Base-by-base conservation (phyloP, 2,329 filamentous ascomycete genomes). In the Dryadomyces sulphureus region DNA sequence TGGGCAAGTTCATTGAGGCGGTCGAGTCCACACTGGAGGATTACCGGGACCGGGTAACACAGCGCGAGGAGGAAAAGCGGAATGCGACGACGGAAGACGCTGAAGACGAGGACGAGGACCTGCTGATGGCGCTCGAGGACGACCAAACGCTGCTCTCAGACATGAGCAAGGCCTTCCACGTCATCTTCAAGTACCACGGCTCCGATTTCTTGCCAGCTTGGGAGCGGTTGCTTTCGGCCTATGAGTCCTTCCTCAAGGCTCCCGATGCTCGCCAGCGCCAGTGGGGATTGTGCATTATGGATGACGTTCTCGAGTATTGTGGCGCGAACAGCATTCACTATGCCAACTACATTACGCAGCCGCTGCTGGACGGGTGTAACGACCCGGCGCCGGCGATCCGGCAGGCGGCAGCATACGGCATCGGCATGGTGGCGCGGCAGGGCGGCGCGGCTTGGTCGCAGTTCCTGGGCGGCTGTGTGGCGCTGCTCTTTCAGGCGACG, bases 121-220 rank as follows among this genome's bases (percentile, higher is more conserved):
- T 81, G 39, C 72, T 93, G 27, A 83, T 93, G 55, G 92, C 90
- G 12, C 89, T 98, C 41, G 92, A 98, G 62, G 92, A 98, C 55
- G 92, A 98, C 60, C 90, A 96, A 65, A 94, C 88, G 20, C 73
- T 98, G 17, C 74, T 98, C 38, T 94, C 89, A 2, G 92, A 98
- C 59, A 98, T 98, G 92, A 98, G 98, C 77, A 98, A 98, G 71
- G 90, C 92, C 0, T 98, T 94, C 75, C 92, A 98, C 65, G 90
- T 88, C 50, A 87, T 98, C 54, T 98, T 98, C 74, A 96, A 96
- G 71, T 89, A 94, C 66, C 88, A 95, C 60, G 85, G 86, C 21
- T 72, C 79, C 9, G 69, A 74, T 11, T 98, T 98, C 71, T 72
- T 98, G 45, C 82, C 80, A 5, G 72, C 86, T 38, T 98, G 90